Evolutionary conservation across 129 eudicot genomes (phyloP).

Genomic region (Helianthus tuberosus): DNA sequence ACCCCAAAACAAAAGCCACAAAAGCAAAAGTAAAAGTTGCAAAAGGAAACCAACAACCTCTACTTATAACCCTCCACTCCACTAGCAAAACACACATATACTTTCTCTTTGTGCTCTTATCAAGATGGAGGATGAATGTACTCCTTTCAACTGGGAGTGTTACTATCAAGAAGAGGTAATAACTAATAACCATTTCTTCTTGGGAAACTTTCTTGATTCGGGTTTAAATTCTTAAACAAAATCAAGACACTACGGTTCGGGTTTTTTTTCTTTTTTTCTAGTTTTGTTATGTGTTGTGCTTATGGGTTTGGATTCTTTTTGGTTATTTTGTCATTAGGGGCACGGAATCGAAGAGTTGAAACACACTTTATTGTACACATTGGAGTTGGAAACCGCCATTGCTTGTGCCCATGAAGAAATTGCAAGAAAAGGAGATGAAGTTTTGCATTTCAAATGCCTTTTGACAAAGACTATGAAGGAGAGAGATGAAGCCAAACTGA

Average conservation of each 20-base stretch:
- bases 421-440: slow-evolving; percentile 76
- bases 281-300: slow-evolving; percentile 13
- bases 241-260: background rate
- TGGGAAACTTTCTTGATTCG: slow-evolving; percentile 7
- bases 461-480: slow-evolving; percentile 57
- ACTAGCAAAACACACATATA: slow-evolving; percentile 36
- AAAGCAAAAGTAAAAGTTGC: slow-evolving; percentile 44
- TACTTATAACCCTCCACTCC: slow-evolving; percentile 44
- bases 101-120: slow-evolving; percentile 34
- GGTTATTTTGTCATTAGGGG: slow-evolving; percentile 29
- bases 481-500: slow-evolving; percentile 67
- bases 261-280: background rate
- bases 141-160: slow-evolving; percentile 73
- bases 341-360: slow-evolving; percentile 66
- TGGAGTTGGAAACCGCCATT: slow-evolving; percentile 74
- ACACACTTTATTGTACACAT: slow-evolving; percentile 66
- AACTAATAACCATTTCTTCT: background rate
- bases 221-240: background rate
- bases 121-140: slow-evolving; percentile 75
- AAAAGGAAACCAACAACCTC: slow-evolving; percentile 33
- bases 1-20: slow-evolving; percentile 22
- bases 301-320: slow-evolving; percentile 2
- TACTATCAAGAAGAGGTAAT: slow-evolving; percentile 75
- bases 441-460: slow-evolving; percentile 59
- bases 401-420: slow-evolving; percentile 77